Evolutionary conservation across 2,329 filamentous ascomycete genomes (phyloP), one percentile per base, ranked within the genome.

Genomic region (Dendryphion nanum): DNA sequence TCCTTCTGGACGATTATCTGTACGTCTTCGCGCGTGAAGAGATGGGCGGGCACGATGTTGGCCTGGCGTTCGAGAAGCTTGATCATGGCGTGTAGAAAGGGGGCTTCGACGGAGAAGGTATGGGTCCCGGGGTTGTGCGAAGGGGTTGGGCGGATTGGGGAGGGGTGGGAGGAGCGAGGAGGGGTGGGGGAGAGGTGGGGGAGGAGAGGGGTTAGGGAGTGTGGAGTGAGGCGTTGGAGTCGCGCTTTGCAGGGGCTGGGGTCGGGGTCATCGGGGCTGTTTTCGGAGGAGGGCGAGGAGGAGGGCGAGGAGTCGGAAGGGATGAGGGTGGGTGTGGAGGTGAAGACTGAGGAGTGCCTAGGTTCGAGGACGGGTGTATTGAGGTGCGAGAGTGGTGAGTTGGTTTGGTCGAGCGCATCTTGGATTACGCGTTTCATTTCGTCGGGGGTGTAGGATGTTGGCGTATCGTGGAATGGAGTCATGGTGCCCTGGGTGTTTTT

Each of bases 61-160:
- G 38, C 32, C 16, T 40, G 38, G 5, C 38, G 32, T 33, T 35
- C 38, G 5, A 40, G 24, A 4, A 40, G 33, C 10, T 26, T 14
- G 12, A 40, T 18, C 32, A 40, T 36, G 14, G 38, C 38, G 15
- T 40, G 32, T 15, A 40, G 28, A 18, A 40, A 40, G n/a, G 32
- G n/a, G 16, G 38, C 16, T 19, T 40, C 32, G 38, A 40, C 38
- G 31, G 35, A 32, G 33, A 30, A 40, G 6, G 26, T 30, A 18
- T 26, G 33, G 4, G 18, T 20, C 14, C 17, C 16, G 16, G 16
- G 15, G 6, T 6, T 31, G n/a, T 16, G 12, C 10, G 32, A 12
- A 23, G 16, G 4, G 21, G 18, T 13, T 12, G 33, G 21, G 12
- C 33, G 33, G 26, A 37, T 18, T 19, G 35, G 35, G 15, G 18